Evolutionary conservation across 2,329 filamentous ascomycete species (phyloP), one percentile per base, ranked within the genome.

Genomic region (Hirsutella rhossiliensis): DNA sequence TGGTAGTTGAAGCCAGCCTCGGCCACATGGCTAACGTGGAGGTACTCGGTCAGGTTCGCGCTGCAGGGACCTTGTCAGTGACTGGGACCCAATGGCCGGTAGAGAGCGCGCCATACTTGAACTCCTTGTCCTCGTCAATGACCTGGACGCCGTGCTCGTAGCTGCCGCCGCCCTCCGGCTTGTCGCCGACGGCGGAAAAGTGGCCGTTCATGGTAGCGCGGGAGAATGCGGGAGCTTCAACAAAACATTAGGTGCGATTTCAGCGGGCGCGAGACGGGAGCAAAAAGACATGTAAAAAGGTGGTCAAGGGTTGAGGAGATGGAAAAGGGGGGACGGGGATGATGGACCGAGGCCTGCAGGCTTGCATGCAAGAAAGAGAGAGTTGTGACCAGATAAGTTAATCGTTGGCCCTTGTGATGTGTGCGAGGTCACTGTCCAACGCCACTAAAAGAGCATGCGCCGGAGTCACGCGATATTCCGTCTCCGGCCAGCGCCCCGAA

Each of bases 1-100:
- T 98, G 92, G 69, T 98, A 98, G 70, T 97, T 95, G 78, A 98
- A 98, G 59, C 92, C 92, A 50, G 89, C 81, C 48, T 86, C 80
- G 54, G 87, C 84, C 54, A 95, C 80, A 57, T 84, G 75, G 62
- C 88, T 86, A 52, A 80, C 69, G 52, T 78, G 75, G 53, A 98
- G 79, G 64, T 98, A 98, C 47, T 80, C 78, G 57, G 81, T 83
- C 56, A 98, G 71, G 57, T 86, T 78, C 46, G 78, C 66, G 65
- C 87, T 95, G 57, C 40, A 48, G 30, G 43, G 36, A 9, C 2
- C 15, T 11, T 5, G 3, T 37, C 34, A 37, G 34, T 17, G 17
- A 37, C 15, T 15, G 6, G 32, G 32, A n/a, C 13, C 32, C 5
- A n/a, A 34, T 11, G 15, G 13, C 8, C 15, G n/a, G 34, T 37